These are phyloP conservation scores for Mortierella sp. DNA, from an alignment of 371 early-diverging fungal species.

Conservation along the genomic window DNA sequence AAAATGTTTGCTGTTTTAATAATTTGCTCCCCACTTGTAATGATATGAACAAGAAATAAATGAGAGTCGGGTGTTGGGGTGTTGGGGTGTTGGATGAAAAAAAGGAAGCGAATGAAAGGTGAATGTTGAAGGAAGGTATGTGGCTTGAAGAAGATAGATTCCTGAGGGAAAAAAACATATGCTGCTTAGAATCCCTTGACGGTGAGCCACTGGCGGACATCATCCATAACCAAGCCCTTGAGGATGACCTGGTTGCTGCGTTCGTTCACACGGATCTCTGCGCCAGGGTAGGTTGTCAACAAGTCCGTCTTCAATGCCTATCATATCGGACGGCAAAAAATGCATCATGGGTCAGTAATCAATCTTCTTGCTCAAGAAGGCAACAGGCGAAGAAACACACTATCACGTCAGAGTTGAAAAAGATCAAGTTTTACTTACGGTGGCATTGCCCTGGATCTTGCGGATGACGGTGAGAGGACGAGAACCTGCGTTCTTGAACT, in stretches of 20 bases:
- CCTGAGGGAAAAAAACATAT: neutral
- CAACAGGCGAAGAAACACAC: neutral
- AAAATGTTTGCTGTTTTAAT: neutral
- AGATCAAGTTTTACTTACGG: slow-evolving; percentile 21
- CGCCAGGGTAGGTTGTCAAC: slow-evolving; percentile 36
- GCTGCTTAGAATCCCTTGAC: slow-evolving; percentile 46
- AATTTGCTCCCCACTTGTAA: neutral
- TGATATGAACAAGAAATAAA: neutral
- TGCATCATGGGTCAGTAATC: neutral
- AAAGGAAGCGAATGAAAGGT: neutral
- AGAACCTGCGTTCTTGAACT: slow-evolving; percentile 46
- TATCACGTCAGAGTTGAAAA: neutral
- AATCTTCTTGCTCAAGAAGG: neutral
- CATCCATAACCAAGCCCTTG: slow-evolving; percentile 49
- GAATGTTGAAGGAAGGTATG: neutral
- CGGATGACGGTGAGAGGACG: slow-evolving; percentile 46
- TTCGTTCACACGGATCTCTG: slow-evolving; percentile 49
- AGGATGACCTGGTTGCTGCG: slow-evolving; percentile 53
- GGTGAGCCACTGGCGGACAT: slow-evolving; percentile 56
- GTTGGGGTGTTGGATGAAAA: neutral
- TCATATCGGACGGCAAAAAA: neutral
- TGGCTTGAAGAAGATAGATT: neutral
- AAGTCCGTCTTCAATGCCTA: slow-evolving; percentile 52
- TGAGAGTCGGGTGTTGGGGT: neutral
- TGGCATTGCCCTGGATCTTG: slow-evolving; percentile 53